Evolutionary conservation across 345 rosid genomes (phyloP), one percentile per base, ranked within the genome.

Genomic region (Citrus reticulata): DNA sequence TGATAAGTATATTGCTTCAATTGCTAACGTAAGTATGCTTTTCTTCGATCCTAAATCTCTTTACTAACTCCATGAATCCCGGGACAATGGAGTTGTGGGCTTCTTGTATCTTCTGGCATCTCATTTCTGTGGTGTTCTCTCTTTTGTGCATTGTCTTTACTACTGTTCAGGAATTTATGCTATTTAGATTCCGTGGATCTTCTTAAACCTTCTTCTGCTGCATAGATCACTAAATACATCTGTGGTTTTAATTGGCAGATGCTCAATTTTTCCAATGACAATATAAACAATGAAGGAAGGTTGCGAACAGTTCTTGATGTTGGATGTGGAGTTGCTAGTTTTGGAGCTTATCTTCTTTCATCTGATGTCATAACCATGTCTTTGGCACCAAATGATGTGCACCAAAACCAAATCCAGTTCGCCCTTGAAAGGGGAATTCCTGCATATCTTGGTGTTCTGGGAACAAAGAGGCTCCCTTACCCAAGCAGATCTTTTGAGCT

Each of bases 351-450:
- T 80, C 93, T 96, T 73, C 91, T 96, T 55, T 88, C 98, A 63
- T 94, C 98, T 37, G 90, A 94, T 81, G 89, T 96, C 63, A 83
- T 96, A 16, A 68, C 99, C 42, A 89, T 96, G 97, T 94, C 99
- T 7, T 76, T 96, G 74, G 99, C 99, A 9, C 99, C 99, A 61
- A 96, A 96, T 63, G 99, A 96, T 77, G 99, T 96, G 81, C 99
- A 96, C 86, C 98, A 96, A 83, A 96, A 96, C 88, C 99, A 96
- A 88, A 96, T 96, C 84, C 99, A 96, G 79, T 96, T 96, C 87
- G 99, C 99, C 2, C 78, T 96, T 68, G 99, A 96, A 84, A 89
- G 99, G 86, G 99, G 99, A 74, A 96, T 96, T 78, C 99, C 99
- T 0, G 99, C 99, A 80, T 94, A 93, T 70, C 99, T 96, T 30